These are phyloP conservation scores for Fusarium bactridioides DNA, from an alignment of 2,329 filamentous ascomycete genomes.

Conservation along the genomic window DNA sequence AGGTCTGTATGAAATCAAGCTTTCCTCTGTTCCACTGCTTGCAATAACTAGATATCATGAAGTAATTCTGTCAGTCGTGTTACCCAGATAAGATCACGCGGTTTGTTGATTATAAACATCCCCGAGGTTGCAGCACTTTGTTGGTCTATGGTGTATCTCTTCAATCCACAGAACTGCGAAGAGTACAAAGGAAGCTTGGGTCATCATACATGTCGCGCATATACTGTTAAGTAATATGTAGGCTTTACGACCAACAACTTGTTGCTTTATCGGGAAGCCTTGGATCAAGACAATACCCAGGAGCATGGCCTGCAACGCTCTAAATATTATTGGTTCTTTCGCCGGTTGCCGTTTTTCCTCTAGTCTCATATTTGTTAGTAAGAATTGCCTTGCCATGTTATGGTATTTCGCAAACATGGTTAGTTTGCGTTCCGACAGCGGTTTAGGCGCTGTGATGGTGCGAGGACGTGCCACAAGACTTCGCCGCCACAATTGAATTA, in stretches of 20 bases:
- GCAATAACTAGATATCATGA: fast-evolving
- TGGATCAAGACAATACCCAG: not conserved
- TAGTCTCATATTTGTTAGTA: not conserved
- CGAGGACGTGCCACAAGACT: too few relatives aligned
- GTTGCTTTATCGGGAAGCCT: not conserved
- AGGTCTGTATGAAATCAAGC: not conserved
- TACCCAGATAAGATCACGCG: not conserved
- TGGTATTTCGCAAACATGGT: not conserved
- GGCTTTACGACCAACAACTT: not conserved
- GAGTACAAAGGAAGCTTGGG: not conserved
- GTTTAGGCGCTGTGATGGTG: not conserved
- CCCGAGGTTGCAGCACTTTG: fast-evolving
- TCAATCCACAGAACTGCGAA: not conserved
- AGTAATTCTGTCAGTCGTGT: fast-evolving
- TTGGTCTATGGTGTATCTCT: fast-evolving
- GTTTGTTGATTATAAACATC: fast-evolving
- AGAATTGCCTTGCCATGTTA: not conserved
- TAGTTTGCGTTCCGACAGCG: not conserved
- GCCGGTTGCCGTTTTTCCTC: too few relatives aligned
- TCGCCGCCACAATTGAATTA: too few relatives aligned
- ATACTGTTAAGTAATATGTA: fast-evolving
- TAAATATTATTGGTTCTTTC: not conserved
- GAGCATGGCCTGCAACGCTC: not conserved
- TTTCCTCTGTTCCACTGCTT: not conserved
- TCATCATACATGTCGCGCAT: not conserved